Evolutionary conservation across 495 filamentous ascomycete species (phyloP), one percentile per base, ranked within the genome.

Genomic region (Penicillium salamii): DNA sequence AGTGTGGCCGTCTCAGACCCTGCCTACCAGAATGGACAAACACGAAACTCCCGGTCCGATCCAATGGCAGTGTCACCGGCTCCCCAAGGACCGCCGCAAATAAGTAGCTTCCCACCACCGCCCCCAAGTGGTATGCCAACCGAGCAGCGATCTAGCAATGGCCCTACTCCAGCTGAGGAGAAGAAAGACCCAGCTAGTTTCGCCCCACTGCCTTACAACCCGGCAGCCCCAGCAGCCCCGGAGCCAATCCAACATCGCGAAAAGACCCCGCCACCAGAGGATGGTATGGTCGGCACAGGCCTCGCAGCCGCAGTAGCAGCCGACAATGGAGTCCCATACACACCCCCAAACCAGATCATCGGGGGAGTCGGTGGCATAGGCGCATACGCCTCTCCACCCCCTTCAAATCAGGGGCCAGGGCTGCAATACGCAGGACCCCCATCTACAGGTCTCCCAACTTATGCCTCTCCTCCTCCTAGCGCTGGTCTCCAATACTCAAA

Each of bases 151-250:
- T 63, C 45, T 72, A 67, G 31, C 52, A 37, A 15, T 11, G 35
- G 18, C 3, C 17, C 24, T 18, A 17, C 28, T 28, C 57, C 67
- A 50, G 54, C 58, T 46, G 61, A 67, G 31, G 53, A 68, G 14
- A 66, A 57, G 15, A 67, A 70, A 52, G 69, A 78, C 12, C 67
- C 75, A 15, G 71, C 71, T 41, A 73, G 59, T 38, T 83, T 80
- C 42, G 74, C 77, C n/a, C 88, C 89, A n/a, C 79, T 93, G 44
- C 81, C 89, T 2, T 96, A 96, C 57, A 96, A 96, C 66, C 91
- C 91, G 1, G 90, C 91, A 0, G 90, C 91, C 1, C 91, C 91
- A 9, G 75, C 91, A 2, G 89, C 89, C 1, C 88, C 91, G 3
- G 91, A 96, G 61, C 83, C 82, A 12, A 86, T 95, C 56, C 78